These are phyloP conservation scores for Cylindrotheca fusiformis DNA, from an alignment of 108 stramenopile genomes.

Conservation along the genomic window DNA sequence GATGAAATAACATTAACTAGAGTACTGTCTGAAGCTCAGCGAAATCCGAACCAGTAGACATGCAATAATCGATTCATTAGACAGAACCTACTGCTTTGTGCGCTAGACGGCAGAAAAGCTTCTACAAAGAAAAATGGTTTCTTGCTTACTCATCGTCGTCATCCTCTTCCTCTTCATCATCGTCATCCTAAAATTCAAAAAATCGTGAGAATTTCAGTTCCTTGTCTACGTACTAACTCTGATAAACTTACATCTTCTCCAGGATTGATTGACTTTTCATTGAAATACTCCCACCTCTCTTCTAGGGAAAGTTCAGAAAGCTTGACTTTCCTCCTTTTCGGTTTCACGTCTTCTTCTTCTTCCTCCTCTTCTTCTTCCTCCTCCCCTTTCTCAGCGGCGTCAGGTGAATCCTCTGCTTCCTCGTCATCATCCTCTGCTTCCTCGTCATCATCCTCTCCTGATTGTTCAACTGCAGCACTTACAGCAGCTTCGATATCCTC, in stretches of 20 bases:
- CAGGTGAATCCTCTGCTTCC: slow-evolving; percentile 1
- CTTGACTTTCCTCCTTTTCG: slow-evolving; percentile 26
- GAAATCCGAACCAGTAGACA: too few relatives aligned
- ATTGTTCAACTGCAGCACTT: slow-evolving; percentile 9
- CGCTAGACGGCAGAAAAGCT: too few relatives aligned
- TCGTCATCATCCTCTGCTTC: slow-evolving; percentile 12
- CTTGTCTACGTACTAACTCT: too few relatives aligned
- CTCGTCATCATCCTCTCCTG: slow-evolving; percentile 12
- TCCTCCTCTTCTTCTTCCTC: slow-evolving; percentile 25
- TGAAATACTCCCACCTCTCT: slow-evolving; percentile 29
- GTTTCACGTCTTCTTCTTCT: slow-evolving; percentile 21
- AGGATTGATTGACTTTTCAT: slow-evolving; percentile 19
- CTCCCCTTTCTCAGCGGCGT: slow-evolving; percentile 11
- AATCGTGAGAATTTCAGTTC: background rate
- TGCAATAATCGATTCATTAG: too few relatives aligned
- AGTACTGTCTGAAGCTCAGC: too few relatives aligned
- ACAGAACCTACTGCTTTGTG: too few relatives aligned
- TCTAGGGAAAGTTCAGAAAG: slow-evolving; percentile 7
- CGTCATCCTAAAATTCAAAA: background rate
- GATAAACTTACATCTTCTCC: slow-evolving; percentile 37
- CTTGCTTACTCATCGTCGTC: background rate
- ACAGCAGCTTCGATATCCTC: slow-evolving; percentile 17
- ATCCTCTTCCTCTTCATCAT: slow-evolving; percentile 4
- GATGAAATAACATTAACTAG: too few relatives aligned
- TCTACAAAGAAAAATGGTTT: too few relatives aligned